A percentile compares a stretch with the other conserved stretches of the same genome.
These are phyloP conservation scores for Penicillium fuscoglaucum DNA, from an alignment of 2,329 filamentous ascomycete species.

Conservation along the genomic window DNA sequence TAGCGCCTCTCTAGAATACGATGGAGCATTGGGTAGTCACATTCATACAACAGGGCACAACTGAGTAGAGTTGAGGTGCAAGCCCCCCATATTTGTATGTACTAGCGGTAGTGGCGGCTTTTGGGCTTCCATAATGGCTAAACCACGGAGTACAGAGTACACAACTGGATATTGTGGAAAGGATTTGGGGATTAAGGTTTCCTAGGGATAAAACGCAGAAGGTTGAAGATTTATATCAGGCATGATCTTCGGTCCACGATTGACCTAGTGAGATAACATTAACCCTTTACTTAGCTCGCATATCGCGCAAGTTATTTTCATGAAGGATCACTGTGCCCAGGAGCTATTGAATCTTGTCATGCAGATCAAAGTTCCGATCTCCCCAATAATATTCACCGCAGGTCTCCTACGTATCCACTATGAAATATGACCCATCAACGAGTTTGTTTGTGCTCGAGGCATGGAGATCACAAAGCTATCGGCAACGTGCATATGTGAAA, in stretches of 20 bases:
- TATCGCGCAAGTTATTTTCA: background rate
- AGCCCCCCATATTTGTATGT: background rate
- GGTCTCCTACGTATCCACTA: conserved; percentile 3
- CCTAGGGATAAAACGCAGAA: background rate
- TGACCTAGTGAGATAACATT: background rate
- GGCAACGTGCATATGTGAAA: conserved; percentile 14
- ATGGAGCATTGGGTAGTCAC: background rate
- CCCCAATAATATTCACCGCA: conserved; percentile 11
- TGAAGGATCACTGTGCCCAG: background rate
- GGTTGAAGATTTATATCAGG: background rate
- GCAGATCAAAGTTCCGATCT: conserved; percentile 12
- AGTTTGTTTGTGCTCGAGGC: conserved; percentile 4
- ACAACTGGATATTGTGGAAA: too few relatives aligned
- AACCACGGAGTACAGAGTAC: background rate
- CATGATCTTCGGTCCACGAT: background rate
- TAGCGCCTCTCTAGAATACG: background rate
- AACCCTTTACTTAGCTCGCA: background rate
- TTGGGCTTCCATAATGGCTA: background rate
- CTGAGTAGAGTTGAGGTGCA: background rate
- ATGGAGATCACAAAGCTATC: conserved; percentile 12
- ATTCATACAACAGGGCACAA: background rate
- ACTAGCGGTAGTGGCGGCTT: background rate
- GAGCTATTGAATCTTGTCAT: conserved; percentile 11
- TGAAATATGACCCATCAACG: conserved; percentile 21
- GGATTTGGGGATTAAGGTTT: background rate